Evolutionary conservation across 2,329 filamentous ascomycete genomes (phyloP).

Genomic region (Microsporum audouinii): DNA sequence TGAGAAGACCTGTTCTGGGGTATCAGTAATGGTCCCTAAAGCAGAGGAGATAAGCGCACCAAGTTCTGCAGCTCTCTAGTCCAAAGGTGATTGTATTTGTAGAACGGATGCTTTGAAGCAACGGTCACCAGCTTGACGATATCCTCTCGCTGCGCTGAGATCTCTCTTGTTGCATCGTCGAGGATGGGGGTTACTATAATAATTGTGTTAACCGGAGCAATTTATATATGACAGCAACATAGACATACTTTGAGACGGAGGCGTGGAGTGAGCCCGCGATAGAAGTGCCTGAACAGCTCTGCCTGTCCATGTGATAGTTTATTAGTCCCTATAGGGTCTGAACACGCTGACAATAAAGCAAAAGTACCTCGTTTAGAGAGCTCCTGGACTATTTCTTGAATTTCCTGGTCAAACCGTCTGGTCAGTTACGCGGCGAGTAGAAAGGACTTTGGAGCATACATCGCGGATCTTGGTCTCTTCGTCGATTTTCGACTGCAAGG

Average conservation of each 20-base stretch:
- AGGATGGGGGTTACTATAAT: conserved; percentile 55
- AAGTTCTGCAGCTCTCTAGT: conserved; percentile 70
- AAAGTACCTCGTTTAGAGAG: conserved; percentile 61
- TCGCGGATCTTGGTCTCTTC: conserved; percentile 74
- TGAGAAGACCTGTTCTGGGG: conserved; percentile 40
- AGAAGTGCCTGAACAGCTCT: conserved; percentile 71
- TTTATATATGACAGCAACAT: neutral
- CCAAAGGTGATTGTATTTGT: conserved; percentile 94
- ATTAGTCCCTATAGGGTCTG: neutral
- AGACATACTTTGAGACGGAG: conserved; percentile 49
- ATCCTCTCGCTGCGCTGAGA: conserved; percentile 60
- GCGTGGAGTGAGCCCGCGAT: conserved; percentile 80
- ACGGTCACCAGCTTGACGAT: conserved; percentile 58
- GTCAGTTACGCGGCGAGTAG: neutral
- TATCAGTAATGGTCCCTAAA: conserved; percentile 17
- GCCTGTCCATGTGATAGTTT: conserved; percentile 34
- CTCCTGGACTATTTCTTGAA: conserved; percentile 67
- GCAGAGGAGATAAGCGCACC: conserved; percentile 33
- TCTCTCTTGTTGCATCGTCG: conserved; percentile 54
- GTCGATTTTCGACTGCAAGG: conserved; percentile 80
- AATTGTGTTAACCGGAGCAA: neutral
- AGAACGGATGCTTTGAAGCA: conserved; percentile 83
- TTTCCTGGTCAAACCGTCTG: conserved; percentile 40
- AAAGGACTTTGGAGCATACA: conserved; percentile 27
- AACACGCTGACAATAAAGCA: neutral